phyloP scores from a whole-genome alignment of 192 early-diverging fungal species.

The Irineochytrium annulatum region DNA sequence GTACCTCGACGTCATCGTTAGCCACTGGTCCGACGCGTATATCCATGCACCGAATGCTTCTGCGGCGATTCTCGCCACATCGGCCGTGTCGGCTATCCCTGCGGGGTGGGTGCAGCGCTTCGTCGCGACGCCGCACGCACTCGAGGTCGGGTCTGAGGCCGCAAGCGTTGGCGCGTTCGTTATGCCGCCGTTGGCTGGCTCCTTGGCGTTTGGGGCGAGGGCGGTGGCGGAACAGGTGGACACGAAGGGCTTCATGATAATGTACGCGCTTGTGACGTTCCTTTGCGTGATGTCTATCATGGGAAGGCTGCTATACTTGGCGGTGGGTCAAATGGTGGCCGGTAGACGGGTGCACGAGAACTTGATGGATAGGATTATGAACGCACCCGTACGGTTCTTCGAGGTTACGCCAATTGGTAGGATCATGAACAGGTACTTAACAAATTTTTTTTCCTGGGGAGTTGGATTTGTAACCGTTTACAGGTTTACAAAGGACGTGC shows the following conservation, averaged over 20 bases:
- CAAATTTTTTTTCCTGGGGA: no score
- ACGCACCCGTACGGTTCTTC: constrained; percentile 79
- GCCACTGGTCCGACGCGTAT: constrained; percentile 24
- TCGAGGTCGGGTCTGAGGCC: background rate
- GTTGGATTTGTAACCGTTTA: no score
- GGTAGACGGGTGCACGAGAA: constrained; percentile 11
- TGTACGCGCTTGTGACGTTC: constrained; percentile 3
- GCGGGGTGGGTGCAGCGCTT: background rate
- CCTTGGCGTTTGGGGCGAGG: no score
- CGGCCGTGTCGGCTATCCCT: no score
- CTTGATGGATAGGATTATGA: constrained; percentile 17
- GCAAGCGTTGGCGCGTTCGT: no score
- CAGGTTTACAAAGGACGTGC: constrained; percentile 59
- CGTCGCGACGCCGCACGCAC: background rate
- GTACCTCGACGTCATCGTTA: constrained; percentile 4
- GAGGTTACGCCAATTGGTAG: constrained; percentile 86
- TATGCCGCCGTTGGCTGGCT: no score
- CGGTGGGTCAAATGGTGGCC: constrained; percentile 9
- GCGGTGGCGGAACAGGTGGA: no score
- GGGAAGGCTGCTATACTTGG: constrained; percentile 14
- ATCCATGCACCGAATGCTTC: background rate
- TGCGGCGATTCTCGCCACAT: no score
- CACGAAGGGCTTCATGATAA: constrained; percentile 12
- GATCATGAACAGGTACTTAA: constrained; percentile 59
- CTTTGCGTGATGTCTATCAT: background rate